Percentiles rank a stretch among this genome's conserved stretches.
phyloP scores from a whole-genome alignment of 345 rosid genomes.

The Cardamine occulta region DNA sequence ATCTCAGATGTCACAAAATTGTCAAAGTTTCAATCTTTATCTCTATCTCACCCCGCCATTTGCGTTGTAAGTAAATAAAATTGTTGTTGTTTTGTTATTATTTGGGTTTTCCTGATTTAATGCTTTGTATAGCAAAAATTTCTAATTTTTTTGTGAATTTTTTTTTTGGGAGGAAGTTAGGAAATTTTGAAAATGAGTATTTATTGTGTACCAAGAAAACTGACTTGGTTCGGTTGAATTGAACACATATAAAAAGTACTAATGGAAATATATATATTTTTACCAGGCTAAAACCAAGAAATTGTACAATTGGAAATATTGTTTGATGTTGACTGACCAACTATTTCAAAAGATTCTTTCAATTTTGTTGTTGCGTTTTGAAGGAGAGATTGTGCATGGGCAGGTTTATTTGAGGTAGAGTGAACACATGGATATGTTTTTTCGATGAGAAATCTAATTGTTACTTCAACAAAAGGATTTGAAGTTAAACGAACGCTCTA shows the following conservation, averaged over 20 bases:
- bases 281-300: neutral
- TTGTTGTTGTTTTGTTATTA: neutral
- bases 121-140: neutral
- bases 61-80: neutral
- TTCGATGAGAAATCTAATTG: neutral
- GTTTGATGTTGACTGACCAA: conserved; percentile 28
- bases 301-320: neutral
- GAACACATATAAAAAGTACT: neutral
- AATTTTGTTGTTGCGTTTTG: conserved; percentile 9
- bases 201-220: conserved; percentile 9
- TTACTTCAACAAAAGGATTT: neutral
- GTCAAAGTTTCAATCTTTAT: conserved; percentile 20
- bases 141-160: too few relatives aligned
- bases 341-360: conserved; percentile 19
- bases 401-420: neutral
- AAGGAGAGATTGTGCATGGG: conserved; percentile 7
- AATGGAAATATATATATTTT: neutral
- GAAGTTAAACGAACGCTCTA: neutral
- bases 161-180: conserved; percentile 3
- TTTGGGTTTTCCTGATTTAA: conserved; percentile 1
- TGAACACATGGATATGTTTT: neutral
- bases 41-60: conserved; percentile 26
- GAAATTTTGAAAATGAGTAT: neutral
- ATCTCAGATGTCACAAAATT: conserved; percentile 11
- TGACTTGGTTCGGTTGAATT: neutral